Percentiles rank a stretch among this genome's conserved stretches.
These are phyloP conservation scores for Alnus rubra DNA, from an alignment of 306 rosid species.

Conservation along the genomic window DNA sequence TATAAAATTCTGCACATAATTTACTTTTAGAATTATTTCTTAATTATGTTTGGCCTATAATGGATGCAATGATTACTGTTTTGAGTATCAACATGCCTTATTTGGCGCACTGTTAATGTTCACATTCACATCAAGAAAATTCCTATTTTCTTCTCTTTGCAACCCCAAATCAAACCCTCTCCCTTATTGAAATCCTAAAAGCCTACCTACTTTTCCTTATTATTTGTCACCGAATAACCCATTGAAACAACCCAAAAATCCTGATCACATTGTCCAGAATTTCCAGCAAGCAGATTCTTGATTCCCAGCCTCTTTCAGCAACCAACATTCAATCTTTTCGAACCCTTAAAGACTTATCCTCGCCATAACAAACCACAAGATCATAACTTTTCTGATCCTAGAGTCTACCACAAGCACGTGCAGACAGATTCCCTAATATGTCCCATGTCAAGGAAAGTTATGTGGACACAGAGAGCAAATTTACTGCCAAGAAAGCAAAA, in stretches of 20 bases:
- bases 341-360: not conserved
- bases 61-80: too few species aligned
- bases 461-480: too few species aligned
- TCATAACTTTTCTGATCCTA: too few species aligned
- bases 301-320: not conserved
- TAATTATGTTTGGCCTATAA: not conserved
- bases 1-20: not conserved
- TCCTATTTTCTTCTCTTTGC: not conserved
- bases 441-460: not conserved
- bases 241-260: not conserved
- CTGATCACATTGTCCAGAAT: not conserved
- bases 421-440: too few species aligned
- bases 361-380: too few species aligned
- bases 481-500: too few species aligned
- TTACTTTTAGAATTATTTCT: not conserved
- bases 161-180: not conserved
- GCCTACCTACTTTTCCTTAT: not conserved
- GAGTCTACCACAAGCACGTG: too few species aligned
- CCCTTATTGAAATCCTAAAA: not conserved
- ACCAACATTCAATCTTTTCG: not conserved
- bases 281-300: not conserved
- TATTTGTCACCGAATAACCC: not conserved
- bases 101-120: too few species aligned
- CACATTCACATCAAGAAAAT: not conserved
- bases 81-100: too few species aligned